Conservation (phyloP, 2,329 filamentous ascomycete species). For the Fusarium aywerte region DNA sequence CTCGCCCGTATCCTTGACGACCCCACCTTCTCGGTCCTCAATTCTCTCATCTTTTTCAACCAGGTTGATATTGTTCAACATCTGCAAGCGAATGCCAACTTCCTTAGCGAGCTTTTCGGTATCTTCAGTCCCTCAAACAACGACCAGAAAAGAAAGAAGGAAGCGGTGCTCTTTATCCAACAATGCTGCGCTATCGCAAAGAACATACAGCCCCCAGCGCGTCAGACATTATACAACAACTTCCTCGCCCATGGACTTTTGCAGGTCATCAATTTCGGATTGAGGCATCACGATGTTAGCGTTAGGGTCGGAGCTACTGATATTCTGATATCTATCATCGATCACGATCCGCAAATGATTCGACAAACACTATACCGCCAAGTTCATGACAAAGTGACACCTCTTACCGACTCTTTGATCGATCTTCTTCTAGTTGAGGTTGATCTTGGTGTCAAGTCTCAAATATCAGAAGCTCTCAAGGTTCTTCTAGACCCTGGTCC, state of each 20-base stretch:
- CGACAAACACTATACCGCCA: conserved; percentile 92
- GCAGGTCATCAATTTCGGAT: conserved; percentile 88
- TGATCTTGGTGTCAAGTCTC: conserved; percentile 93
- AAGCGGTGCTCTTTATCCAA: conserved; percentile 95
- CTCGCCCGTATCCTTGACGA: conserved; percentile 96
- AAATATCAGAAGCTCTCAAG: conserved; percentile 95
- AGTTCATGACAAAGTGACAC: conserved; percentile 84
- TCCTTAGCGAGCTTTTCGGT: conserved; percentile 85
- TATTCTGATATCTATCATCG: conserved; percentile 91
- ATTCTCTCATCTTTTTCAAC: conserved; percentile 98
- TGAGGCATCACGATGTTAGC: conserved; percentile 84
- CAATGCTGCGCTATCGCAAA: conserved; percentile 96
- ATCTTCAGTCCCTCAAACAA: conserved; percentile 78
- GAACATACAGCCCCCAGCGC: conserved; percentile 85
- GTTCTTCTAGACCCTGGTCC: conserved; percentile 81
- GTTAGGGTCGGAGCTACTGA: conserved; percentile 94
- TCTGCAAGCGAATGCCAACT: conserved; percentile 81
- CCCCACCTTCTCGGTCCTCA: conserved; percentile 96
- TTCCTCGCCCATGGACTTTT: conserved; percentile 90
- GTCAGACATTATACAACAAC: conserved; percentile 86
- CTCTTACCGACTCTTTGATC: conserved; percentile 90
- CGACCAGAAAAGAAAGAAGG: conserved; percentile 82
- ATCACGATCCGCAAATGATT: conserved; percentile 95
- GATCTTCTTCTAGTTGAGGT: conserved; percentile 91
- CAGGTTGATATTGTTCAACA: conserved; percentile 98